These are phyloP conservation scores for Zasmidium cellare DNA, from an alignment of 2,329 filamentous ascomycete species.

Conservation along the genomic window DNA sequence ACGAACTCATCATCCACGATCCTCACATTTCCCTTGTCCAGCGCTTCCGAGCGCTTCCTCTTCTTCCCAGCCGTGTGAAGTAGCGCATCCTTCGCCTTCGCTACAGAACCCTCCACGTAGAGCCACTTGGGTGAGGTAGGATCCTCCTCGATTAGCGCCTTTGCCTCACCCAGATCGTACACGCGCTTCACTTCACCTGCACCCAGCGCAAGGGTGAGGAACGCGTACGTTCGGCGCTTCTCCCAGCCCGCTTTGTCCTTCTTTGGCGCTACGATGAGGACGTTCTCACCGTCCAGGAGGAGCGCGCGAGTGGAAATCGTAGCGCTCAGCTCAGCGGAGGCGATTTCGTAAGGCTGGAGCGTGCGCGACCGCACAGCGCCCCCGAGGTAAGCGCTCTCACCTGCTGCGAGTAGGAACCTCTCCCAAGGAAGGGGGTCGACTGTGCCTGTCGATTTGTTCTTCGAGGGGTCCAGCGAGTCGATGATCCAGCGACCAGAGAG, in stretches of 20 bases:
- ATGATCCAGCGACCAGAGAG: conserved; percentile 79
- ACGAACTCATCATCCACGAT: conserved; percentile 83
- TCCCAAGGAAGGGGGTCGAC: conserved; percentile 69
- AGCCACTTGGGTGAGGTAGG: conserved; percentile 69
- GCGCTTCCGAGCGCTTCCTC: conserved; percentile 43
- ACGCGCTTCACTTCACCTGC: conserved; percentile 67
- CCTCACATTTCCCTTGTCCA: conserved; percentile 55
- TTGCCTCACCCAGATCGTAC: conserved; percentile 65
- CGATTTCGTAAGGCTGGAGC: conserved; percentile 61
- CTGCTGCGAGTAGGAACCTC: conserved; percentile 81
- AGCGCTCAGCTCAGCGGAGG: conserved; percentile 56
- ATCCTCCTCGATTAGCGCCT: conserved; percentile 57
- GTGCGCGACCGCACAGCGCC: conserved; percentile 75
- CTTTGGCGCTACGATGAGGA: conserved; percentile 68
- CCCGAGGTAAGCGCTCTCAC: conserved; percentile 73
- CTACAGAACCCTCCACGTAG: conserved; percentile 69
- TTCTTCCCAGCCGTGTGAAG: conserved; percentile 44
- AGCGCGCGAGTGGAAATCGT: conserved; percentile 52
- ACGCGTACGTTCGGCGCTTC: conserved; percentile 71
- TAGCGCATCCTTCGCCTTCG: conserved; percentile 55
- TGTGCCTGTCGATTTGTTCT: conserved; percentile 40
- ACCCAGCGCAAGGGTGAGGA: conserved; percentile 76
- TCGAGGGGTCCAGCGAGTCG: conserved; percentile 58
- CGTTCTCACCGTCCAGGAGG: conserved; percentile 57
- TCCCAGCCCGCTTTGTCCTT: conserved; percentile 58